Evolutionary conservation across 768 basidiomycete genomes (phyloP).

Genomic region (Pulveroboletus sp.): DNA sequence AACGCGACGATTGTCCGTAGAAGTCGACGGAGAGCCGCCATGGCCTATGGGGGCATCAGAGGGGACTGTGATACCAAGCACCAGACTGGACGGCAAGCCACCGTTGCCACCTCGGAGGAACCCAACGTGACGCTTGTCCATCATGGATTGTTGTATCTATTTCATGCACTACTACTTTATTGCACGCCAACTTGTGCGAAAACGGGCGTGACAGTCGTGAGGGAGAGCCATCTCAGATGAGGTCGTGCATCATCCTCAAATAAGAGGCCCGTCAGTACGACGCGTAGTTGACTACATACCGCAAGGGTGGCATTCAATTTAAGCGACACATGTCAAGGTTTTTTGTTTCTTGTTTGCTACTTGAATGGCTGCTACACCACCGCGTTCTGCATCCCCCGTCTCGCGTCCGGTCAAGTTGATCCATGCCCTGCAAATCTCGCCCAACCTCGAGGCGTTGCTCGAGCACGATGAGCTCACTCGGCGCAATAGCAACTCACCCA

Average conservation of each 20-base stretch:
- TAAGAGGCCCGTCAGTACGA: background rate
- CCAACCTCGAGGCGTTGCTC: constrained; percentile 57
- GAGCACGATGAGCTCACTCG: constrained; percentile 56
- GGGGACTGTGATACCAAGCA: constrained; percentile 4
- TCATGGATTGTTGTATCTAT: background rate
- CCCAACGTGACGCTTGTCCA: constrained; percentile 6
- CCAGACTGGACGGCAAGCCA: constrained; percentile 23
- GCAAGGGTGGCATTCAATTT: constrained; percentile 13
- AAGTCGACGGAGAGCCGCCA: constrained; percentile 11
- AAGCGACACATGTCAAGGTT: constrained; percentile 8
- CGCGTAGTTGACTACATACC: background rate
- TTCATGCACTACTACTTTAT: no score
- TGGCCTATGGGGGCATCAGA: constrained; percentile 1
- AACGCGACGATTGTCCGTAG: constrained; percentile 26
- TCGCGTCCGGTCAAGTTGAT: constrained; percentile 1
- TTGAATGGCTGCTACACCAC: constrained; percentile 21
- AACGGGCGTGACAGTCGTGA: background rate
- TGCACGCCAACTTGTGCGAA: no score
- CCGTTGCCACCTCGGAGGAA: constrained; percentile 36
- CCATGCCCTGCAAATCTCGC: constrained; percentile 47
- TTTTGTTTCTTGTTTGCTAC: background rate
- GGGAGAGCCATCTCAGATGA: background rate
- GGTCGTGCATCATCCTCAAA: background rate
- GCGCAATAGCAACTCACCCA: constrained; percentile 25
- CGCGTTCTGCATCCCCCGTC: constrained; percentile 20